phyloP scores from a whole-genome alignment of 768 basidiomycete genomes.

The Dendrothele bispora region DNA sequence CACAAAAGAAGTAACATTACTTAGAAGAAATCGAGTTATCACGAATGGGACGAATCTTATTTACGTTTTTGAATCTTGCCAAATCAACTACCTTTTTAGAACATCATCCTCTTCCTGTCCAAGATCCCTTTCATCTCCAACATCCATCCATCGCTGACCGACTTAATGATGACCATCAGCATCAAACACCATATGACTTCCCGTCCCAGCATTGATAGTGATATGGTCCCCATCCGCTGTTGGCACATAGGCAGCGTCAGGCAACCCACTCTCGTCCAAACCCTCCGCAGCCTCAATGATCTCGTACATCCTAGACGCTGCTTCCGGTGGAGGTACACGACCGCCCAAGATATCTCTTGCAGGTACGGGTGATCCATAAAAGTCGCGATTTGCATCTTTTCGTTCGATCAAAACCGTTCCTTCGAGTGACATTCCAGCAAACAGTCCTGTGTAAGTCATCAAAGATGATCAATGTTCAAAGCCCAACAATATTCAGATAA shows the following conservation, averaged over 20 bases:
- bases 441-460: constrained; percentile 66
- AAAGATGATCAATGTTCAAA: background rate
- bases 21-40: too few species aligned
- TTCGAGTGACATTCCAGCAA: constrained; percentile 92
- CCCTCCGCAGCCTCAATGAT: constrained; percentile 97
- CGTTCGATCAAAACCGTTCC: constrained; percentile 93
- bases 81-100: too few species aligned
- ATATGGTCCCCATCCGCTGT: constrained; percentile 60
- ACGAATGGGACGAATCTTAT: too few species aligned
- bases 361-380: constrained; percentile 90
- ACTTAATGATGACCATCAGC: constrained; percentile 54
- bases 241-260: constrained; percentile 80
- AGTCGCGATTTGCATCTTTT: constrained; percentile 94
- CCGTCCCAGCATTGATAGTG: constrained; percentile 38
- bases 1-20: too few species aligned
- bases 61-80: too few species aligned
- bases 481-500: background rate
- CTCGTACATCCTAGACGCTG: constrained; percentile 89
- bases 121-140: too few species aligned
- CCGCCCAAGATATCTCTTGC: constrained; percentile 91
- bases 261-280: constrained; percentile 81
- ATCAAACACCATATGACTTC: constrained; percentile 69
- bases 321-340: constrained; percentile 95
- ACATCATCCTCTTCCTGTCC: too few species aligned
- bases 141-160: too few species aligned